Evolutionary conservation across 2,329 filamentous ascomycete species (phyloP).

Genomic region (Aspergillus aculeatinus): DNA sequence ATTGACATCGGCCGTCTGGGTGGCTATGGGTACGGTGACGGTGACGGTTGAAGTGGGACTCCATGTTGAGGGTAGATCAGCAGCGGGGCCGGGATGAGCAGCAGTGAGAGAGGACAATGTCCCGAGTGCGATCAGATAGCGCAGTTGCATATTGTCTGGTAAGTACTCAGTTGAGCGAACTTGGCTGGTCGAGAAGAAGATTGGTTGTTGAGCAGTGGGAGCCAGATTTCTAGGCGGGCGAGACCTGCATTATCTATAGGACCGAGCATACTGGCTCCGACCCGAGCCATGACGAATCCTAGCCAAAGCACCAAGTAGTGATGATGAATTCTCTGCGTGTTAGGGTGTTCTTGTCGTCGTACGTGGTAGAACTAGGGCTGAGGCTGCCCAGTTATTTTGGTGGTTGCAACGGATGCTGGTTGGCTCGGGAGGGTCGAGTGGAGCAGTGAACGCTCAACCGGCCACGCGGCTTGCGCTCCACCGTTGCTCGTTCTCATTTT

Average conservation of each 20-base stretch:
- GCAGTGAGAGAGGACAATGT: background rate
- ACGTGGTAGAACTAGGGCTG: constrained; percentile 8
- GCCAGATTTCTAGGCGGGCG: background rate
- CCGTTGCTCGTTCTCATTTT: background rate
- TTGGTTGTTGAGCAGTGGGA: background rate
- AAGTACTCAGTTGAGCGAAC: background rate
- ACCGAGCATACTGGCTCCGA: background rate
- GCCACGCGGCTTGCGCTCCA: constrained; percentile 7
- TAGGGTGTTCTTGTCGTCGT: constrained; percentile 1
- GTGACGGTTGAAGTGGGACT: background rate
- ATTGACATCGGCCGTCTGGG: background rate
- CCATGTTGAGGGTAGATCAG: background rate
- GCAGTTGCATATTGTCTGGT: background rate
- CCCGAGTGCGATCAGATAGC: background rate
- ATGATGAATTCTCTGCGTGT: constrained; percentile 1
- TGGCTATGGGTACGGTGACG: background rate
- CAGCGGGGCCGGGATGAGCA: background rate
- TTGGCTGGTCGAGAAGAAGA: background rate
- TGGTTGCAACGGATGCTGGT: background rate
- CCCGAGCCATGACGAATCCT: background rate
- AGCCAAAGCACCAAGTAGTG: background rate
- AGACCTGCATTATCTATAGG: background rate
- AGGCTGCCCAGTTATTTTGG: constrained; percentile 7
- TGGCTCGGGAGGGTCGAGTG: constrained; percentile 1
- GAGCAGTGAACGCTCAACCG: constrained; percentile 4